These are phyloP conservation scores for Auriscalpium microsporum DNA, from an alignment of 768 basidiomycete genomes.

Conservation along the genomic window DNA sequence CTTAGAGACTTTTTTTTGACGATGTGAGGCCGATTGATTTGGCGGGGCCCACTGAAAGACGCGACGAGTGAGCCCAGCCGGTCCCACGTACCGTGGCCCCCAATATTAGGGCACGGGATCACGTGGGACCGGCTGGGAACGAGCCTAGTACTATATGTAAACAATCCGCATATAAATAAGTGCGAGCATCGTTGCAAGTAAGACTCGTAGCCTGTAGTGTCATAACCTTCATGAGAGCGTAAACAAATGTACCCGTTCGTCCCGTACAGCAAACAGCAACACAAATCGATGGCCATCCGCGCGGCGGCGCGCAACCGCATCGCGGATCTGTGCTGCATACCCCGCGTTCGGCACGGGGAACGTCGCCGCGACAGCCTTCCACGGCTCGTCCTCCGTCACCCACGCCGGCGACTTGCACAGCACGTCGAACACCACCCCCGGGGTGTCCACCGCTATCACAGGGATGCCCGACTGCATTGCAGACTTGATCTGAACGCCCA, in stretches of 20 bases:
- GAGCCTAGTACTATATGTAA: no score
- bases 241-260: constrained; percentile 61
- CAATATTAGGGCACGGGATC: no score
- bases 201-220: not conserved
- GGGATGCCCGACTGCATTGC: constrained; percentile 55
- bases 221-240: constrained; percentile 13
- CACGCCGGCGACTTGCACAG: constrained; percentile 52
- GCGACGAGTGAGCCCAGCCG: no score
- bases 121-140: no score
- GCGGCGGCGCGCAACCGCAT: constrained; percentile 53
- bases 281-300: constrained; percentile 56
- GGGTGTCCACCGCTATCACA: constrained; percentile 65
- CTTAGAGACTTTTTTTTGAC: no score
- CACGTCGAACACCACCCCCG: constrained; percentile 48
- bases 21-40: no score
- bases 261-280: constrained; percentile 57
- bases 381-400: constrained; percentile 69
- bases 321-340: constrained; percentile 63
- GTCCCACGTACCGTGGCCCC: no score
- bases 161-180: not conserved
- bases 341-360: constrained; percentile 51
- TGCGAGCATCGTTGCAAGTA: not conserved
- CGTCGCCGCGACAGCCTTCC: constrained; percentile 48
- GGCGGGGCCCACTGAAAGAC: no score
- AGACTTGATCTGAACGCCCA: constrained; percentile 45